A percentile compares a stretch with the other conserved stretches of the same genome.
Evolutionary conservation across 768 basidiomycete species (phyloP).

Genomic region (Termitomyces sp.): DNA sequence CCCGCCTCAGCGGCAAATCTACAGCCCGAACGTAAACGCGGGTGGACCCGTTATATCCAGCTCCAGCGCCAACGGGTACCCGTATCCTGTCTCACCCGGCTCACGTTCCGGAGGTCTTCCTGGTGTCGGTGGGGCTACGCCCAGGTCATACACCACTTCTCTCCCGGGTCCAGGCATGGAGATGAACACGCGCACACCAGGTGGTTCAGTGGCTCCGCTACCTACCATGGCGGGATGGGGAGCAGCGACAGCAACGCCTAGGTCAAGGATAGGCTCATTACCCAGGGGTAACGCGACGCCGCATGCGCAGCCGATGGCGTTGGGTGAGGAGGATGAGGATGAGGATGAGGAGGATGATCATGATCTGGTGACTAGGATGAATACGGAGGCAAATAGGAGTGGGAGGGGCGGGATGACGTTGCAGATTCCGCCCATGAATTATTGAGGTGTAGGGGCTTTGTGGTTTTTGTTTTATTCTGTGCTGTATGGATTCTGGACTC

Average conservation of each 20-base stretch:
- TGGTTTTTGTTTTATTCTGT: neutral
- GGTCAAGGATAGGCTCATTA: too few species aligned
- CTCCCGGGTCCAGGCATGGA: neutral
- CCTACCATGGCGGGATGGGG: neutral
- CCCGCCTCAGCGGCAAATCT: constrained; percentile 3
- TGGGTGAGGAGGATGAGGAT: constrained; percentile 7
- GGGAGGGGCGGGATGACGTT: neutral
- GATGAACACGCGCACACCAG: neutral
- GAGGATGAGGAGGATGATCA: constrained; percentile 5
- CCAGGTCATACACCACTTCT: neutral
- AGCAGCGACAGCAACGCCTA: neutral
- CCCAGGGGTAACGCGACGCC: neutral
- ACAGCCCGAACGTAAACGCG: neutral
- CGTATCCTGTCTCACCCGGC: neutral
- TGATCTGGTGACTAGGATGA: constrained; percentile 5
- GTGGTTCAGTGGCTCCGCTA: neutral
- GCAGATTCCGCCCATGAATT: neutral
- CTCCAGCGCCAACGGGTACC: constrained; percentile 4
- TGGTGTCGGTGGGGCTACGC: neutral
- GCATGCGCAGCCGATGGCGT: neutral
- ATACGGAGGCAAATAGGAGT: constrained; percentile 10
- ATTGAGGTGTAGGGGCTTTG: neutral
- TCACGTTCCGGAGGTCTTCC: neutral
- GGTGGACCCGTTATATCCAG: neutral
- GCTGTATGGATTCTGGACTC: neutral